These are phyloP conservation scores for Scutellaria galericulata DNA, from an alignment of 257 asterid genomes.

Conservation along the genomic window DNA sequence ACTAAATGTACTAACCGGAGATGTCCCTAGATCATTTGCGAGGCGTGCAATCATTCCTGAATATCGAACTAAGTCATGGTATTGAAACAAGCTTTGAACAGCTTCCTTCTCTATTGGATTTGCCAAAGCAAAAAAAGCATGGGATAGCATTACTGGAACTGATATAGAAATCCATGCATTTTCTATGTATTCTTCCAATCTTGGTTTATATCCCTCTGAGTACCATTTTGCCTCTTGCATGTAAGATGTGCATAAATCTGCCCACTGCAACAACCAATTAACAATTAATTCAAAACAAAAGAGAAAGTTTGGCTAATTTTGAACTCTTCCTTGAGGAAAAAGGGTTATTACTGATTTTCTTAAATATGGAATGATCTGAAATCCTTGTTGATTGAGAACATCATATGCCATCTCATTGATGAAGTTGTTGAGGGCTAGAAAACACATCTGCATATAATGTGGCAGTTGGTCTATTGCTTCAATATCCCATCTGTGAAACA, in stretches of 20 bases:
- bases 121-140: slow-evolving; percentile 42
- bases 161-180: slow-evolving; percentile 33
- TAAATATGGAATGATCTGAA: slow-evolving; percentile 36
- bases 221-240: slow-evolving; percentile 31
- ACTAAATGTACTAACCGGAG: slow-evolving; percentile 28
- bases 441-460: slow-evolving; percentile 46
- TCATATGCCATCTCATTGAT: slow-evolving; percentile 38
- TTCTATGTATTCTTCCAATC: background rate
- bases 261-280: slow-evolving; percentile 36
- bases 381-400: slow-evolving; percentile 40
- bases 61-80: slow-evolving; percentile 39
- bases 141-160: slow-evolving; percentile 39
- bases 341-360: slow-evolving; percentile 36
- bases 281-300: background rate
- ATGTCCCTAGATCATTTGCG: slow-evolving; percentile 52
- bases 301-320: no score
- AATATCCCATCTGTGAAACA: slow-evolving; percentile 40
- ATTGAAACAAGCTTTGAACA: slow-evolving; percentile 26
- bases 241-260: slow-evolving; percentile 38
- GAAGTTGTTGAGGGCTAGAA: slow-evolving; percentile 40
- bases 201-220: background rate
- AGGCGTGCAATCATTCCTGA: slow-evolving; percentile 42
- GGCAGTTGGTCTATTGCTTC: slow-evolving; percentile 41
- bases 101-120: slow-evolving; percentile 45
- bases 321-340: no score